These are phyloP conservation scores for Ascochyta viciae-villosae DNA, from an alignment of 2,329 filamentous ascomycete genomes.

Conservation along the genomic window DNA sequence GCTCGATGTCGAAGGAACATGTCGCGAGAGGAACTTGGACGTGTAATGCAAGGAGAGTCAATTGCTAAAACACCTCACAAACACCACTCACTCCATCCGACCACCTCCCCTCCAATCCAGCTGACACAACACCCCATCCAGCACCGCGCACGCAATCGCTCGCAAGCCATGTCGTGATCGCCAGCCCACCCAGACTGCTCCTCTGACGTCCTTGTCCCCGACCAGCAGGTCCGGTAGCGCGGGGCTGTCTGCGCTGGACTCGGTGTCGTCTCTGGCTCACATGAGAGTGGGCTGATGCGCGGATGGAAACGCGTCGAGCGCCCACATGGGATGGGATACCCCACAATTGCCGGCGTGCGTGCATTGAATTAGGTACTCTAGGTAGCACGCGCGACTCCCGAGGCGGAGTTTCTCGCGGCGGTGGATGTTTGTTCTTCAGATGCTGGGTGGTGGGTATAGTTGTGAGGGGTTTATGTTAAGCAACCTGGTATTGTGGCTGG, in stretches of 20 bases:
- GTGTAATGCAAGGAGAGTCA: no score
- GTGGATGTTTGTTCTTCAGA: no score
- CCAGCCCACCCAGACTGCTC: not conserved
- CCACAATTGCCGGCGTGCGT: slow-evolving; percentile 9
- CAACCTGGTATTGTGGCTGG: no score
- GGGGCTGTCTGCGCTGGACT: slow-evolving; percentile 3
- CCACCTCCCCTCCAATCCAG: no score
- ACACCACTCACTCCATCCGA: slow-evolving; percentile 3
- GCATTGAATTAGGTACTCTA: not conserved
- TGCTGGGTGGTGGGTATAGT: no score
- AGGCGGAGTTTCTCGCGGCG: not conserved
- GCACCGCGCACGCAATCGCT: slow-evolving; percentile 17
- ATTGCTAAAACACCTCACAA: not conserved
- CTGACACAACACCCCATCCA: not conserved
- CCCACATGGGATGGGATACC: slow-evolving; percentile 4
- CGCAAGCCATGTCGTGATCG: slow-evolving; percentile 29
- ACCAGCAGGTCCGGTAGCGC: slow-evolving; percentile 3
- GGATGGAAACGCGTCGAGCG: not conserved
- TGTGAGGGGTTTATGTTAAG: no score
- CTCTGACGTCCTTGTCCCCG: not conserved
- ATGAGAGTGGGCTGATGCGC: slow-evolving; percentile 35
- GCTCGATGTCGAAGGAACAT: no score
- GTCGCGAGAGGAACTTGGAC: no score
- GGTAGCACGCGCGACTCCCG: not conserved
- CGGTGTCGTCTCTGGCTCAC: slow-evolving; percentile 13